Conservation (phyloP, 345 rosid species). For the Eucalyptus globulus region DNA sequence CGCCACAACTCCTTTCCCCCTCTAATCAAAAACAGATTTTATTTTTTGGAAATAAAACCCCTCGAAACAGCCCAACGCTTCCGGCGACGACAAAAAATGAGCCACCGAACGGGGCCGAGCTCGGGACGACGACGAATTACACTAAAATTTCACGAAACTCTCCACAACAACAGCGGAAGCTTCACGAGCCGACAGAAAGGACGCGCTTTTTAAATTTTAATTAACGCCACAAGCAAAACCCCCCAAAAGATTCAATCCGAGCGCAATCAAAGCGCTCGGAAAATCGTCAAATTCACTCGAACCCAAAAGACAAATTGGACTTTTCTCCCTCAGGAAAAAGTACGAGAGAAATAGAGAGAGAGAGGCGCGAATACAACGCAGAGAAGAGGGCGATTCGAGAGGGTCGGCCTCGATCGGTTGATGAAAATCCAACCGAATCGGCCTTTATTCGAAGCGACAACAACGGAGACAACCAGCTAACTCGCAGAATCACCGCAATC, state of each 20-base stretch:
- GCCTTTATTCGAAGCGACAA: too few relatives aligned
- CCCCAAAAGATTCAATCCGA: background rate
- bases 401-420: background rate
- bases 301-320: background rate
- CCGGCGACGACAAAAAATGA: background rate
- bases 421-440: background rate
- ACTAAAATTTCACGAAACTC: background rate
- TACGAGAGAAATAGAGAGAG: background rate
- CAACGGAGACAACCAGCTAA: background rate
- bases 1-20: background rate
- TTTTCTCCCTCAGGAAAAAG: background rate
- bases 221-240: background rate
- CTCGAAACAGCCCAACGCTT: background rate
- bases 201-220: background rate
- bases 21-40: background rate
- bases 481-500: background rate
- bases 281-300: background rate
- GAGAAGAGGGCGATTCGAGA: background rate
- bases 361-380: background rate
- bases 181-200: background rate
- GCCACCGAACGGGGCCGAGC: background rate
- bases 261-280: background rate
- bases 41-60: background rate
- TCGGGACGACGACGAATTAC: background rate
- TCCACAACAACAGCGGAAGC: background rate